phyloP scores from a whole-genome alignment of 2,329 filamentous ascomycete genomes.

The Colletotrichum liriopes region DNA sequence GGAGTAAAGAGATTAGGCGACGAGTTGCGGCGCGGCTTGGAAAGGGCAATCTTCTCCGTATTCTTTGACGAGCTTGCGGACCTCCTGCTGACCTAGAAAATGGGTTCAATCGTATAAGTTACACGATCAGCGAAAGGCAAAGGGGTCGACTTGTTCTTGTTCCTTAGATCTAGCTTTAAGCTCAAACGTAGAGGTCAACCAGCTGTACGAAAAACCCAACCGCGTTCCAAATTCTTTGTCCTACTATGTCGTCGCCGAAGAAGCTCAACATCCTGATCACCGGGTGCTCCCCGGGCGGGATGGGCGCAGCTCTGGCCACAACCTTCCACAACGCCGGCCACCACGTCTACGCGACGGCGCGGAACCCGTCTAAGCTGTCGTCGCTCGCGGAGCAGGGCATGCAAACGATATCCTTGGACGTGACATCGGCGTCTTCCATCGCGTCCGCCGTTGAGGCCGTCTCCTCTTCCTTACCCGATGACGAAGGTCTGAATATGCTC shows the following conservation, averaged over 20 bases:
- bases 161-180: background rate
- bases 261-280: constrained; percentile 46
- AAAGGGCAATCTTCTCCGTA: background rate
- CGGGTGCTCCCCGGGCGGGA: constrained; percentile 49
- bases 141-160: background rate
- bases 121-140: background rate
- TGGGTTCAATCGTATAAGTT: background rate
- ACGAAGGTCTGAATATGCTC: constrained; percentile 47
- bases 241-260: background rate
- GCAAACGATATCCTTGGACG: constrained; percentile 50
- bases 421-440: constrained; percentile 50
- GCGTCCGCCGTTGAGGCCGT: constrained; percentile 40
- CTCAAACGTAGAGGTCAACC: background rate
- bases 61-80: background rate
- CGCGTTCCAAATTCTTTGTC: too few species aligned
- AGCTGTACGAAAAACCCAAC: background rate
- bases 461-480: background rate
- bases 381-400: constrained; percentile 46
- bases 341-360: constrained; percentile 53
- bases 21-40: background rate
- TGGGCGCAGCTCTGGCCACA: constrained; percentile 48
- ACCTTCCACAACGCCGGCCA: constrained; percentile 47
- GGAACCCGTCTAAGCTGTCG: constrained; percentile 48
- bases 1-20: background rate
- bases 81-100: background rate